Base-by-base conservation (phyloP, 176 grass and related monocot species). In the Ensete ventricosum region DNA sequence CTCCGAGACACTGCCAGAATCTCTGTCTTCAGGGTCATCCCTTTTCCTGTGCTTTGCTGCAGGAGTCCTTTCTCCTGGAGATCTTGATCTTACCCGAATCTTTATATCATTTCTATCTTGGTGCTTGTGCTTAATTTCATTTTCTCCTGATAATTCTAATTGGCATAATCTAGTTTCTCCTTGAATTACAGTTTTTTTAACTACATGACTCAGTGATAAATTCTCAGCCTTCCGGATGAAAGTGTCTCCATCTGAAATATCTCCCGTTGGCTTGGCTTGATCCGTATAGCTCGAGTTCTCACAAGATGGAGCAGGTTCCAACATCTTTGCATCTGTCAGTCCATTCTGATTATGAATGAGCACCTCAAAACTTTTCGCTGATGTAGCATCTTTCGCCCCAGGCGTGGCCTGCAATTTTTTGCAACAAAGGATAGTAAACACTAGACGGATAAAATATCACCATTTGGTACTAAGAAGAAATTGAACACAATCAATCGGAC, bases 111-210 rank as follows among this genome's bases (percentile, higher is more conserved):
- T 52, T 60, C 9, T 13, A 64, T 62, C 34, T 1, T 29, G 72
- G 14, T 79, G 76, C 62, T 12, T 72, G 55, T 75, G 63, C 43
- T 55, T 84, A 63, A 71, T 84, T 48, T 64, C 81, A 52, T 72
- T 89, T n/a, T 78, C n/a, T 9, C 34, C 62, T 11, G 53, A 74
- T 23, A 82, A 89, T 73, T 79, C 84, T 3, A 76, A 60, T 53
- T 2, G 52, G 53, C 25, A 79, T 55, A 2, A 14, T 64, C 23
- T 84, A 63, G 67, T 68, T 75, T 80, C 73, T 8, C 55, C 16
- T 50, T 52, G 51, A 19, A 69, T 17, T 48, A 27, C 58, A 80
- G 71, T 62, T 27, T 17, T 64, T 57, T 83, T 64, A 8, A 81
- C 82, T 0, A 54, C 60, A 0, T 53, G 73, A 16, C 69, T 89